Conservation (phyloP, 768 basidiomycete species). For the Lanmaoa pseudosensibilis region DNA sequence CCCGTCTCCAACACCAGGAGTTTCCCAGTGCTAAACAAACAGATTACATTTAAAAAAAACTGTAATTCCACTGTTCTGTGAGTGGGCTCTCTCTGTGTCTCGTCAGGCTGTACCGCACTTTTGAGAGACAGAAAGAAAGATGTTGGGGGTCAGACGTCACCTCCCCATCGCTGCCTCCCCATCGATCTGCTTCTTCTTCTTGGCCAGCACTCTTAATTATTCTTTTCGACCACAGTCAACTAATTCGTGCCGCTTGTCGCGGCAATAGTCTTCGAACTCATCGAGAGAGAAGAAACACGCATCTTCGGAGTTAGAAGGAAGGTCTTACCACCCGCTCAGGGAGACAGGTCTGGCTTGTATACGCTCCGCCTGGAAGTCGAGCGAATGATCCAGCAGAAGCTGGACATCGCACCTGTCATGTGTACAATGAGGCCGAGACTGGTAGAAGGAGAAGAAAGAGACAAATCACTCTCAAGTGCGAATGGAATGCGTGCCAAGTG, state of each 20-base stretch:
- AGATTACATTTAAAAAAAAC: no score
- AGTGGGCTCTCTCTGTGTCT: slow-evolving; percentile 65
- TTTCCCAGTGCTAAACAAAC: no score
- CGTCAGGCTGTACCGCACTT: slow-evolving; percentile 51
- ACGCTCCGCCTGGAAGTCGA: slow-evolving; percentile 9
- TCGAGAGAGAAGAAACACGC: slow-evolving; percentile 73
- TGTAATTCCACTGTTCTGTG: slow-evolving; percentile 72
- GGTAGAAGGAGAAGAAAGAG: slow-evolving; percentile 19
- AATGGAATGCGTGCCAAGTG: slow-evolving; percentile 5
- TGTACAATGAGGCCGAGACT: slow-evolving; percentile 19
- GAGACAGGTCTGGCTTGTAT: slow-evolving; percentile 35
- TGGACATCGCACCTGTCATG: slow-evolving; percentile 73
- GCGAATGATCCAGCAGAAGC: slow-evolving; percentile 62
- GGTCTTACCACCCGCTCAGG: slow-evolving; percentile 75
- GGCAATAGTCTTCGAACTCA: slow-evolving; percentile 65
- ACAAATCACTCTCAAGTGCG: slow-evolving; percentile 9
- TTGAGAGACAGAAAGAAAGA: slow-evolving; percentile 8
- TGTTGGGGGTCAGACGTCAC: slow-evolving; percentile 31
- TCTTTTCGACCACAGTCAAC: slow-evolving; percentile 62
- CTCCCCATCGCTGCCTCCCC: slow-evolving; percentile 75
- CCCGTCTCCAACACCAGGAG: no score
- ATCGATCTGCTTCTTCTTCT: slow-evolving; percentile 45
- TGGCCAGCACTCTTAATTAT: slow-evolving; percentile 59
- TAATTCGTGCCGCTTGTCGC: slow-evolving; percentile 64
- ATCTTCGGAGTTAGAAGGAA: slow-evolving; percentile 85